Evolutionary conservation across 768 basidiomycete genomes (phyloP).

Genomic region (Suillus paluster): DNA sequence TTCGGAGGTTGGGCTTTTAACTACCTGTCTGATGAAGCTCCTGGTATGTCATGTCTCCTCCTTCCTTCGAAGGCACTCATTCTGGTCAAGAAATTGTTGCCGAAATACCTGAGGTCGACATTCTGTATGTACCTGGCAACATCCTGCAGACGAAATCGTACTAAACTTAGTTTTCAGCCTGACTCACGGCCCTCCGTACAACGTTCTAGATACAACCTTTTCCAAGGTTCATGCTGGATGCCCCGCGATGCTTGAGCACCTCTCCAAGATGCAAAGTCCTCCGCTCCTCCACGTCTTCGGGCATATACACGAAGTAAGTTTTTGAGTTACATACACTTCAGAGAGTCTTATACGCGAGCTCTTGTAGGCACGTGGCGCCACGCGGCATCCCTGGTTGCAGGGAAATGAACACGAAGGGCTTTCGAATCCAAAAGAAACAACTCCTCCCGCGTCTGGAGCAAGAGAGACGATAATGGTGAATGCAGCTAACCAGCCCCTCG

Average conservation of each 20-base stretch:
- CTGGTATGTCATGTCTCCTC: conserved; percentile 29
- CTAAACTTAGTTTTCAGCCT: conserved; percentile 20
- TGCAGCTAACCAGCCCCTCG: conserved; percentile 18
- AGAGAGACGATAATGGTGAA: conserved; percentile 21
- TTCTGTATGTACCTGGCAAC: conserved; percentile 27
- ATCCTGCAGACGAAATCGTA: background rate
- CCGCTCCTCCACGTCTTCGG: conserved; percentile 49
- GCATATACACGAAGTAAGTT: conserved; percentile 59
- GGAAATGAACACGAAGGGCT: too few species aligned
- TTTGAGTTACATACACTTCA: background rate
- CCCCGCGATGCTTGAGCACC: conserved; percentile 39
- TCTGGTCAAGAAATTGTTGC: conserved; percentile 19
- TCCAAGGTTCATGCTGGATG: conserved; percentile 49
- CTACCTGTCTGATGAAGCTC: conserved; percentile 43
- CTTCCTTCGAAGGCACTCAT: background rate
- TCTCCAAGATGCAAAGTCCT: conserved; percentile 36
- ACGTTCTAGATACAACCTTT: conserved; percentile 49
- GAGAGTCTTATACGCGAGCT: background rate
- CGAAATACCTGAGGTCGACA: conserved; percentile 31
- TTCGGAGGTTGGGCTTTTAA: conserved; percentile 52
- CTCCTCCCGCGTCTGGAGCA: background rate
- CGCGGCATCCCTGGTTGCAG: background rate
- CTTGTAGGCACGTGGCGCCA: conserved; percentile 1
- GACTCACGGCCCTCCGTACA: conserved; percentile 59
- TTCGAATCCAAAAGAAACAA: background rate